Percentiles rank a stretch among this genome's conserved stretches.
Evolutionary conservation across 371 early-diverging fungal species (phyloP).

Genomic region (Mucor irregularis): DNA sequence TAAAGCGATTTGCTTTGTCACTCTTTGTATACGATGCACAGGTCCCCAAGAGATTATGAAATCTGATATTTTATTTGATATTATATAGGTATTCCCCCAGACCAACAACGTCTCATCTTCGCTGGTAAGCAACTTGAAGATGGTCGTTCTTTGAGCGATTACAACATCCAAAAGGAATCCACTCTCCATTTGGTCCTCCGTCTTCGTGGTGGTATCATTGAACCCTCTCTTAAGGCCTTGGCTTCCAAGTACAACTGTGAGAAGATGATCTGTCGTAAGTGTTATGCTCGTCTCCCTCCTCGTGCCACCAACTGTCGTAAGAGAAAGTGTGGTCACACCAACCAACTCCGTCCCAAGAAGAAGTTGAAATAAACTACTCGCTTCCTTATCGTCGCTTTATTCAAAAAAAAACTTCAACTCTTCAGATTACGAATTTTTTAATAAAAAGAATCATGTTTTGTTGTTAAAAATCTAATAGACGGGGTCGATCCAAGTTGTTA

Average conservation of each 20-base stretch:
- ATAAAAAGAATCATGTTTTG: background rate
- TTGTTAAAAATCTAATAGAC: background rate
- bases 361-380: slow-evolving; percentile 50
- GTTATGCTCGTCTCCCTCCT: slow-evolving; percentile 98
- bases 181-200: slow-evolving; percentile 97
- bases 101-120: slow-evolving; percentile 99
- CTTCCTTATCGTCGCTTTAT: background rate
- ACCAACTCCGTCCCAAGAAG: slow-evolving; percentile 98
- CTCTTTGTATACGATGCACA: too few relatives aligned
- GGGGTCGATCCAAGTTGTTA: too few relatives aligned
- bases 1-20: background rate
- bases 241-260: slow-evolving; percentile 98
- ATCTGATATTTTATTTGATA: too few relatives aligned
- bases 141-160: slow-evolving; percentile 83
- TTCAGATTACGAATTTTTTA: too few relatives aligned
- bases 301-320: slow-evolving; percentile 99
- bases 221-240: slow-evolving; percentile 92
- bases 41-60: too few relatives aligned
- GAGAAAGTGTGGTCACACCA: slow-evolving; percentile 99
- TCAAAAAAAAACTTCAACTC: too few relatives aligned
- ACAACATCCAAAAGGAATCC: slow-evolving; percentile 92
- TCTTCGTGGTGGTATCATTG: slow-evolving; percentile 96
- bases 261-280: slow-evolving; percentile 98
- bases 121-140: slow-evolving; percentile 99
- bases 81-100: slow-evolving; percentile 92